A percentile compares a stretch with the other conserved stretches of the same genome.
These are phyloP conservation scores for Trametes maxima DNA, from an alignment of 768 basidiomycete genomes.

Conservation along the genomic window DNA sequence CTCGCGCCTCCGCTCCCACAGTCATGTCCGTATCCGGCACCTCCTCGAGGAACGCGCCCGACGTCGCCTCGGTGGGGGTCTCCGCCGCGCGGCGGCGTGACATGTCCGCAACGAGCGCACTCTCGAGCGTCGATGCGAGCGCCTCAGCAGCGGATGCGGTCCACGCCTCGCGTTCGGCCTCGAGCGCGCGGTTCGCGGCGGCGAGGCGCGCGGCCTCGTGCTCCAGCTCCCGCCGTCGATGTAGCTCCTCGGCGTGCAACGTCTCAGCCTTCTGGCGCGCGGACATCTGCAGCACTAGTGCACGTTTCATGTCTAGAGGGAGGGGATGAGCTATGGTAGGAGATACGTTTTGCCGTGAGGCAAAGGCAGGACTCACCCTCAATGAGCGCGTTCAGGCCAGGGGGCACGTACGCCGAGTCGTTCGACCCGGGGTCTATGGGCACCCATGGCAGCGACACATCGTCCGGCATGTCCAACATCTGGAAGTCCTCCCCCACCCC, in stretches of 20 bases:
- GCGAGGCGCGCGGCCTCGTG: conserved; percentile 22
- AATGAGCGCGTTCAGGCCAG: conserved; percentile 38
- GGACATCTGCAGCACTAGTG: conserved; percentile 34
- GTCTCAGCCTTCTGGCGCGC: conserved; percentile 40
- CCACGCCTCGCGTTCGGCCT: conserved; percentile 22
- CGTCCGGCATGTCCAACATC: conserved; percentile 39
- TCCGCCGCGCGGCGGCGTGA: conserved; percentile 11
- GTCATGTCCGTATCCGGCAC: neutral
- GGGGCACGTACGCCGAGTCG: conserved; percentile 35
- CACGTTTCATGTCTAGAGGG: conserved; percentile 38
- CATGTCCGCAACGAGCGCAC: conserved; percentile 8
- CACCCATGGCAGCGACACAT: conserved; percentile 39
- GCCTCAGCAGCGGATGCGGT: conserved; percentile 22
- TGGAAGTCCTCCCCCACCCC: conserved; percentile 30
- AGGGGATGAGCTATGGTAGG: neutral
- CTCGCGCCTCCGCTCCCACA: neutral
- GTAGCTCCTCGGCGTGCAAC: conserved; percentile 35
- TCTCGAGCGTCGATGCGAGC: conserved; percentile 19
- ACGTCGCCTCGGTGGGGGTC: neutral
- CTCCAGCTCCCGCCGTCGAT: conserved; percentile 36
- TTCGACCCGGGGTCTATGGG: conserved; percentile 22
- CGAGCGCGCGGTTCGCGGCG: conserved; percentile 19
- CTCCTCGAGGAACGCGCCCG: neutral
- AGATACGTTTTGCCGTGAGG: neutral
- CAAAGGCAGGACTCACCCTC: conserved; percentile 32